phyloP scores from a whole-genome alignment of 345 rosid genomes.

The Dipteronia sinensis region DNA sequence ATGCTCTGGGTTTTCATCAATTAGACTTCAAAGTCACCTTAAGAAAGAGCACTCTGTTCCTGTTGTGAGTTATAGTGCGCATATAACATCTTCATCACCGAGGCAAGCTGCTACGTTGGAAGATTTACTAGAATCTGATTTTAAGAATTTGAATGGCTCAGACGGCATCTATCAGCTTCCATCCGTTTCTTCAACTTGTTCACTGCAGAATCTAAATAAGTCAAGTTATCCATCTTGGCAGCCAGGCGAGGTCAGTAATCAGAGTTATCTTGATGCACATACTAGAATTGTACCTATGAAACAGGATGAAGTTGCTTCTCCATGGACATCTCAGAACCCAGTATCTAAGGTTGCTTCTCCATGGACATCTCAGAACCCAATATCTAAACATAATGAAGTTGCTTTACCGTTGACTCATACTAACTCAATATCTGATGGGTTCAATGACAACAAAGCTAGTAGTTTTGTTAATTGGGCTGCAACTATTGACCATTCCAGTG shows the following conservation, averaged over 20 bases:
- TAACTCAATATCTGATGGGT: constrained; percentile 39
- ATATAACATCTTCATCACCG: constrained; percentile 14
- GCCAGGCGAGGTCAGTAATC: constrained; percentile 22
- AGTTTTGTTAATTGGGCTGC: constrained; percentile 27
- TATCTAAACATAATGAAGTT: constrained; percentile 24
- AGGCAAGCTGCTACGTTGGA: constrained; percentile 15
- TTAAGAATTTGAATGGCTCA: constrained; percentile 12
- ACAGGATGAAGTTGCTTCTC: constrained; percentile 20
- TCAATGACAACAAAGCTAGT: constrained; percentile 19
- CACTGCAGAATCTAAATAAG: constrained; percentile 37
- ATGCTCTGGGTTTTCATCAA: constrained; percentile 28
- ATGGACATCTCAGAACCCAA: constrained; percentile 25
- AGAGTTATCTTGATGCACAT: constrained; percentile 33
- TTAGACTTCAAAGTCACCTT: constrained; percentile 13
- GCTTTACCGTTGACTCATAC: constrained; percentile 20
- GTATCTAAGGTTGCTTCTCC: constrained; percentile 23
- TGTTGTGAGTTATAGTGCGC: constrained; percentile 15
- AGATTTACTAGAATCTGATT: constrained; percentile 22
- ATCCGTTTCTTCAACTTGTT: constrained; percentile 6
- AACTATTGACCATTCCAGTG: constrained; percentile 16
- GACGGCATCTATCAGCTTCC: constrained; percentile 17
- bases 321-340: constrained; percentile 25
- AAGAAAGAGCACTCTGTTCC: constrained; percentile 18
- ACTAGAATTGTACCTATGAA: constrained; percentile 18
- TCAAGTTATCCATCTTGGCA: constrained; percentile 23